Base-by-base conservation (phyloP, 805 yeast species). In the Ogataea parapolymorpha region DNA sequence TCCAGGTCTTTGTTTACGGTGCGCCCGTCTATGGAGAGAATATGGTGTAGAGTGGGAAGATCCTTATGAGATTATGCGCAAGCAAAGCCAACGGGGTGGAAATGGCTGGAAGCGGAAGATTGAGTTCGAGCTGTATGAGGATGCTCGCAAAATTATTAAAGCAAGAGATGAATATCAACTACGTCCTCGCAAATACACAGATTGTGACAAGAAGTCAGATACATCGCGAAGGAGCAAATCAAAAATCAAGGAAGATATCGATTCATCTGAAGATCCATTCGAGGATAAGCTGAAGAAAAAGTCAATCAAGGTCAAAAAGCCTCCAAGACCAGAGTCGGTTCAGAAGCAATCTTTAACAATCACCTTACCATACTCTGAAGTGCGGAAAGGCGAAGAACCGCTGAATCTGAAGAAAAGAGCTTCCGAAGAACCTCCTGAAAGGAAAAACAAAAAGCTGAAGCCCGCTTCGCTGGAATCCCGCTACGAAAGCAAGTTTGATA, bases 1-100 rank as follows among this genome's bases (percentile, higher is more conserved):
- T 2, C 62, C 69, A 12, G 96, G 89, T 0, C 65, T 91, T 11
- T 91, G 99, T 60, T 64, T 74, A 22, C 70, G 98, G 39, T 91
- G 99, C 67, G 96, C 96, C 0, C 72, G 85, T 43, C 57, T 93
- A 22, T 91, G 98, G 98, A 73, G 96, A 59, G 67, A 95, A 28
- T 91, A 91, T 61, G 96, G 89, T 0, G 80, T 86, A 0, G 71
- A 69, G 8, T 93, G 98, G 98, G 87, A 82, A 49, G 79, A 78
- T 25, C 96, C 96, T 0, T 51, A 63, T 17, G 88, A 81, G 39
- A 79, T 86, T 0, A 62, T 79, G 31, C 76, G 71, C 56, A 77
- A 75, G 44, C 61, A 55, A 28, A 59, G 52, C 13, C 67, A 63
- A 44, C 59, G 64, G 40, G 63, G 78, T 11, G 73, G 75, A 15